Base-by-base conservation (phyloP, 176 grass and related monocot species). In the Aegilops sharonensis region DNA sequence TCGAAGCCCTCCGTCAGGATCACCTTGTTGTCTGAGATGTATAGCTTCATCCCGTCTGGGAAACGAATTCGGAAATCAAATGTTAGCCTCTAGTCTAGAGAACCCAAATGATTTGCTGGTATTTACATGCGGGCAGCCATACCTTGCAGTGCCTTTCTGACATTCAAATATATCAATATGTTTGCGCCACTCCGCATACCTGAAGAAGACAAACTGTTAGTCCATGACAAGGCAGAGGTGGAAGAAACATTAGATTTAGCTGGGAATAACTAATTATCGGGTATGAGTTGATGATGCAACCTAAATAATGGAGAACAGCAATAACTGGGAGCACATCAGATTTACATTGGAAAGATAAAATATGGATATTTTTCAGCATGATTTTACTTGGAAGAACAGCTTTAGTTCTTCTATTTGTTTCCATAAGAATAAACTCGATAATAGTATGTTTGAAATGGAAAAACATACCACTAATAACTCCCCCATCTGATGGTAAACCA, bases 91-190 rank as follows among this genome's bases (percentile, higher is more conserved):
- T 10, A 30, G 54, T 17, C 32, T 3, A 30, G 64, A 34, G 50
- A 68, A 59, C 11, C 20, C 0, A 15, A 39, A 69, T 48, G 14
- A 25, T 57, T 39, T 64, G 20, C 6, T 5, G 4, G 5, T 27
- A 66, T 70, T 67, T 47, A 14, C 24, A 52, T 24, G 40, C 31
- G 35, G 35, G 31, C 29, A 59, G 64, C 34, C 52, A 9, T 92
- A 95, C 95, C 95, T 84, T 95, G 68, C 27, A 95, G 56, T 69
- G 95, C 93, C 83, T 91, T 98, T 20, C 45, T 86, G 25, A 95
- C 86, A 39, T 98, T 88, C 85, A 98, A 89, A 90, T 98, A 88
- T 80, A 98, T 98, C 69, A 98, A 81, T 64, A 94, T 68, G 64
- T 98, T 98, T 11, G 90, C 90, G 84, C 87, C 78, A 50, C 85